Evolutionary conservation across 768 basidiomycete genomes (phyloP), one percentile per base, ranked within the genome.

Genomic region (Calocera cornea): DNA sequence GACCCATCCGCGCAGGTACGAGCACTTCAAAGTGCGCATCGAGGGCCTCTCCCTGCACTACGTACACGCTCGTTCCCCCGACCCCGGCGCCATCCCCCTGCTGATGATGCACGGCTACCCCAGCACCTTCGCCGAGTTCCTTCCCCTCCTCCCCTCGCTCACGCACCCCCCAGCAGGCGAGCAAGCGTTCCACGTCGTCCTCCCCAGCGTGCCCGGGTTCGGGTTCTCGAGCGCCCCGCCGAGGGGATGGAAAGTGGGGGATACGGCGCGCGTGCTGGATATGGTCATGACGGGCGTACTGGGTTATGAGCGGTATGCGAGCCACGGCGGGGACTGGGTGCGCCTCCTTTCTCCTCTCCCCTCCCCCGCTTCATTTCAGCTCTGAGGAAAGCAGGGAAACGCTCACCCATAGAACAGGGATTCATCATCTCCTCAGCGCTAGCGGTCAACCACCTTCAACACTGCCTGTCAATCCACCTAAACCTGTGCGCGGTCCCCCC

Each of bases 111-210:
- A n/a, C 19, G 36, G n/a, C 47, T 49, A n/a, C 47, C 27, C 47
- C 5, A 29, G n/a, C 47, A 7, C 7, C 47, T 49, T 29, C 47
- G 19, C 47, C 47, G 47, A 49, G 47, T 29, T 29, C 47, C n/a
- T 29, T 19, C n/a, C 47, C 7, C 47, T n/a, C 47, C 47, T 49
- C 7, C n/a, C 47, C 8, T 5, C n/a, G 7, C 47, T 49, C 47
- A 29, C 47, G 5, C 7, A 49, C 7, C 47, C 27, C 7, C 47
- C 19, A n/a, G 47, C 5, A 14, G 36, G 71, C 0, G 71, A 74
- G 11, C 76, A 74, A 49, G 75, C 77, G 1, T 78, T 76, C 69
- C 76, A 77, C 65, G 71, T 78, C 49, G 70, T 78, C 16, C 76
- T 75, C 0, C 77, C 77, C 34, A 72, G 71, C 40, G 72, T 77